Evolutionary conservation across 2,329 filamentous ascomycete species (phyloP), one percentile per base, ranked within the genome.

Genomic region (Xylariaceae sp.): DNA sequence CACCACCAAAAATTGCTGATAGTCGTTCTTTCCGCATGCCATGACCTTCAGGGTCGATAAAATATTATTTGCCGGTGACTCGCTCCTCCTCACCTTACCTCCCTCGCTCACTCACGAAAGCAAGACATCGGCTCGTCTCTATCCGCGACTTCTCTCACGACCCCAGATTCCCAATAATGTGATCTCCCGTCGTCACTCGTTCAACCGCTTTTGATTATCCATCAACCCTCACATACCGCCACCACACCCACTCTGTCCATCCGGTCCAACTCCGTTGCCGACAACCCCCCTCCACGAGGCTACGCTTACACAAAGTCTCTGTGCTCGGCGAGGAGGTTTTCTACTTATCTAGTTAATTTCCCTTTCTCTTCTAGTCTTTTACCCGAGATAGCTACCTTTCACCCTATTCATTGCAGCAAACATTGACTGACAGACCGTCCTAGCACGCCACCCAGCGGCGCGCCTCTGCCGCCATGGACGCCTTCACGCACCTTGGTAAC

Each of bases 401-500:
- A 37, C 12, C 4, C 16, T 11, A 19, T 22, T 4, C 35, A 22
- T 12, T 22, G 12, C 35, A 12, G 12, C 16, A 12, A 16, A 22
- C 35, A 12, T 12, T 19, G 14, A 11, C 19, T 19, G 14, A 11
- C 35, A 11, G 14, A 17, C 35, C 11, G 19, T 19, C 6, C 35
- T 4, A 19, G 25, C 25, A 29, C 25, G 27, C 27, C 16, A 8
- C 27, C 27, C 27, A 14, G 4, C 27, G 12, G 12, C 27, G 27
- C 16, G 27, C 39, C 21, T 40, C 36, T 57, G 92, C 93, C 88
- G 88, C 93, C 12, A 53, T 53, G 74, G 86, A 85, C 65, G 86
- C 88, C 57, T 95, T 94, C 66, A 92, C 85, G 52, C 86, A 93
- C 69, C 81, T 92, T 62, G 87, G 86, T 61, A 95, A 93, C 71